These are phyloP conservation scores for Fusarium sp. DNA, from an alignment of 2,329 filamentous ascomycete genomes.

Conservation along the genomic window DNA sequence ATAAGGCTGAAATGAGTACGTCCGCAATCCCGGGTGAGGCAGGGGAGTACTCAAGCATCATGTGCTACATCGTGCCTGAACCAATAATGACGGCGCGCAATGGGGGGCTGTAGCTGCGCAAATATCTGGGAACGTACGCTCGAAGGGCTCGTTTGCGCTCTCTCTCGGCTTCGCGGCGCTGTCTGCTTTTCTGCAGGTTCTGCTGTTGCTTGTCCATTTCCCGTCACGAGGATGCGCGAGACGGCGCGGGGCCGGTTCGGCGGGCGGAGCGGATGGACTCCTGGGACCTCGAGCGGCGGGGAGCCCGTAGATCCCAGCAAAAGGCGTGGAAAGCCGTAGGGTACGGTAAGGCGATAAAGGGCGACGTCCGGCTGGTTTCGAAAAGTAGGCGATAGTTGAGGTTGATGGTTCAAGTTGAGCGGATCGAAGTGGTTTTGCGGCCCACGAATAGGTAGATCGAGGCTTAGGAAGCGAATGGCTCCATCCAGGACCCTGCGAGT, in stretches of 20 bases:
- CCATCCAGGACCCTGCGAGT: constrained; percentile 48
- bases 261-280: constrained; percentile 42
- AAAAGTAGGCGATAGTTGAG: constrained; percentile 28
- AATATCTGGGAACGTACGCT: constrained; percentile 42
- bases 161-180: constrained; percentile 51
- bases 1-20: constrained; percentile 13
- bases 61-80: constrained; percentile 9
- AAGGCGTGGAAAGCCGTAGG: constrained; percentile 29
- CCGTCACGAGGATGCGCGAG: constrained; percentile 48
- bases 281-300: constrained; percentile 48
- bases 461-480: constrained; percentile 48
- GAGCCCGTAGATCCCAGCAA: constrained; percentile 50
- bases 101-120: constrained; percentile 2
- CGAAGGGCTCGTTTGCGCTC: constrained; percentile 51
- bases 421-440: constrained; percentile 49
- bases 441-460: constrained; percentile 47
- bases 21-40: constrained; percentile 14
- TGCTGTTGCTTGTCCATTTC: constrained; percentile 52
- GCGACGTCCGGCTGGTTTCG: constrained; percentile 10
- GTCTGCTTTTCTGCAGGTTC: constrained; percentile 50
- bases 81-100: constrained; percentile 12
- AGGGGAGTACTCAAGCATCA: constrained; percentile 3
- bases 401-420: constrained; percentile 45
- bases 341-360: constrained; percentile 14
- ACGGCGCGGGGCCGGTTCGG: constrained; percentile 50